These are phyloP conservation scores for Larix sibirica DNA, from an alignment of 83 land plant species.

Conservation along the genomic window DNA sequence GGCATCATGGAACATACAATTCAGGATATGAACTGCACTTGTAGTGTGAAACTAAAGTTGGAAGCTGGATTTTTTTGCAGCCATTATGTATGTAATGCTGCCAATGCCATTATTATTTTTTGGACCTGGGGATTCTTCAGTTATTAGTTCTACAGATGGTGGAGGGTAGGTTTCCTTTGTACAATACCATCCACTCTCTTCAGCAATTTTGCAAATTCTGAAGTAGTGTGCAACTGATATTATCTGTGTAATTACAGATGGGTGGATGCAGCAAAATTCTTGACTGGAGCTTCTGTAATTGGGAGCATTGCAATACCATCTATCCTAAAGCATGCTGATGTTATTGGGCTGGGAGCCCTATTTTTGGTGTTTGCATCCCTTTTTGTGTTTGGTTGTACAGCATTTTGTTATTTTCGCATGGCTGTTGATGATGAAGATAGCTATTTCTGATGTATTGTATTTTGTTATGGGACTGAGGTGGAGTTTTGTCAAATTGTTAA, in stretches of 20 bases:
- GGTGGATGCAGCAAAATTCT: constrained; percentile 74
- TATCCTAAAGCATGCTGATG: constrained; percentile 75
- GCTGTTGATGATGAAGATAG: constrained; percentile 27
- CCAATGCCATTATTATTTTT: constrained; percentile 96
- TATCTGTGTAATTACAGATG: constrained; percentile 44
- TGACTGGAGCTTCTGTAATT: constrained; percentile 76
- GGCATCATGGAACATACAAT: background rate
- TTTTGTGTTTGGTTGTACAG: constrained; percentile 51
- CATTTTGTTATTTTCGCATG: constrained; percentile 48
- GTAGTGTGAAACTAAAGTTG: background rate
- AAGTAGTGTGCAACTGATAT: background rate
- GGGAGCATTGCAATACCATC: constrained; percentile 93
- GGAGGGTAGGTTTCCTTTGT: constrained; percentile 52
- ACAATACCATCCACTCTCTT: background rate
- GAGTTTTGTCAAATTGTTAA: too few species aligned
- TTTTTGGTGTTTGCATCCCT: constrained; percentile 76
- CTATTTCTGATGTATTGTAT: background rate
- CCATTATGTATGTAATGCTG: constrained; percentile 78
- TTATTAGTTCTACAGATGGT: constrained; percentile 43
- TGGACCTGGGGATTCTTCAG: constrained; percentile 56
- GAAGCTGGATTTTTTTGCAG: constrained; percentile 41
- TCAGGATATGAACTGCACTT: background rate
- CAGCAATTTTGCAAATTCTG: background rate
- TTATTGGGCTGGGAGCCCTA: constrained; percentile 80
- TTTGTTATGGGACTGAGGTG: too few species aligned